A percentile compares a stretch with the other conserved stretches of the same genome.
Evolutionary conservation across 768 basidiomycete genomes (phyloP).

Genomic region (Dentipellis sp.): DNA sequence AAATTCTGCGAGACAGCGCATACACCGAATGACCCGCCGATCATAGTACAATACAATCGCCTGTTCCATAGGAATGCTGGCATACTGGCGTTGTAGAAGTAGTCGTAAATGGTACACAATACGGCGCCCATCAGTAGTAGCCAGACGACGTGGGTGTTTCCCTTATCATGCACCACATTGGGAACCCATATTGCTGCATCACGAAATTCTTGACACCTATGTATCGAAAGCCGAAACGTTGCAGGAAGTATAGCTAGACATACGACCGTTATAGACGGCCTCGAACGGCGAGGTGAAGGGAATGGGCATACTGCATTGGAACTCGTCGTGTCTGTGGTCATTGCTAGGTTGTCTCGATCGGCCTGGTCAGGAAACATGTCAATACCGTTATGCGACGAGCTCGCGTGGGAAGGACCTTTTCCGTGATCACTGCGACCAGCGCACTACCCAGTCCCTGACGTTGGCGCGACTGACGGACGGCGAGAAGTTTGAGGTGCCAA

Average conservation of each 20-base stretch:
- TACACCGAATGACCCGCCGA: background rate
- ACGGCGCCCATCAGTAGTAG: background rate
- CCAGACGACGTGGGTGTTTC: background rate
- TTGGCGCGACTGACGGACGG: background rate
- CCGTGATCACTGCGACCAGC: background rate
- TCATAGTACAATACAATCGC: background rate
- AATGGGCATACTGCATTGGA: background rate
- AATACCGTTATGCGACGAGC: background rate
- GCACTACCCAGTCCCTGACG: background rate
- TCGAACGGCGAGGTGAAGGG: background rate
- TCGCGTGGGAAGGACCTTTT: background rate
- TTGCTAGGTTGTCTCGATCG: background rate
- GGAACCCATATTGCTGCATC: background rate
- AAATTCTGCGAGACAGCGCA: background rate
- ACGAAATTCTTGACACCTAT: slow-evolving; percentile 1
- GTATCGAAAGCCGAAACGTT: background rate
- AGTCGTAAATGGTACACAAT: background rate
- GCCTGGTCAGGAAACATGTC: background rate
- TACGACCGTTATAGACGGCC: background rate
- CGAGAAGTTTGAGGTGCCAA: slow-evolving; percentile 3
- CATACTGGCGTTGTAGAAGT: background rate
- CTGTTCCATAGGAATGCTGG: background rate
- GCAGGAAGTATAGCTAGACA: background rate
- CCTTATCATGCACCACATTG: background rate
- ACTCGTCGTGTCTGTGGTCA: background rate